phyloP scores from a whole-genome alignment of 2,329 filamentous ascomycete genomes.

The Talaromyces sp. region DNA sequence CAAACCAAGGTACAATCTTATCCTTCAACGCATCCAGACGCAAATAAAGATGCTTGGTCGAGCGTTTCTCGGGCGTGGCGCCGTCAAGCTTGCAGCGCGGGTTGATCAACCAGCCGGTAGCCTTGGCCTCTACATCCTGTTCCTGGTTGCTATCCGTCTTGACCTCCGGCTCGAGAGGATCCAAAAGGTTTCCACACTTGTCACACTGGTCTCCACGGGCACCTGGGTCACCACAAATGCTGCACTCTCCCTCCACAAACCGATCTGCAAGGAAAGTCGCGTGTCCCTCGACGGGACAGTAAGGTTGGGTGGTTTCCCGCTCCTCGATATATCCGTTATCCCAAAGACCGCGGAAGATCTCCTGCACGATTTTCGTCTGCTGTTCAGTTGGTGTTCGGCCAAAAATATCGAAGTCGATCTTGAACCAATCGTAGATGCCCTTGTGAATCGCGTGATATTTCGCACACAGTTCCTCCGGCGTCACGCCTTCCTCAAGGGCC shows the following conservation, averaged over 20 bases:
- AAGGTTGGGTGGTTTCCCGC: slow-evolving; percentile 81
- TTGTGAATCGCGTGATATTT: slow-evolving; percentile 90
- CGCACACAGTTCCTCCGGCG: slow-evolving; percentile 77
- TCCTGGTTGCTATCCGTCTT: slow-evolving; percentile 2
- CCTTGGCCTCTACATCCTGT: slow-evolving; percentile 13
- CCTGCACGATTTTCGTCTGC: slow-evolving; percentile 89
- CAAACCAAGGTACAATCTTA: slow-evolving; percentile 71
- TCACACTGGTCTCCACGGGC: slow-evolving; percentile 72
- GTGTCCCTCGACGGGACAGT: slow-evolving; percentile 61
- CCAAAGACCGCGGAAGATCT: slow-evolving; percentile 82
- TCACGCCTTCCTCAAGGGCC: slow-evolving; percentile 80
- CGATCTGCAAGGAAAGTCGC: slow-evolving; percentile 72
- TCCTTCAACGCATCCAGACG: slow-evolving; percentile 76
- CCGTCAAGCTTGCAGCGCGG: slow-evolving; percentile 86
- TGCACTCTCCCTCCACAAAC: slow-evolving; percentile 49
- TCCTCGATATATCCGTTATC: slow-evolving; percentile 86
- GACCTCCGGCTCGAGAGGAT: slow-evolving; percentile 55
- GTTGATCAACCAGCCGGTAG: slow-evolving; percentile 55
- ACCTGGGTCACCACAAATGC: slow-evolving; percentile 56
- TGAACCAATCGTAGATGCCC: slow-evolving; percentile 93
- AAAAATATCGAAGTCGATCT: slow-evolving; percentile 91
- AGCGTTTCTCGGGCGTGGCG: slow-evolving; percentile 68
- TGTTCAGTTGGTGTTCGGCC: slow-evolving; percentile 83
- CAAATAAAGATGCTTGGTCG: slow-evolving; percentile 91
- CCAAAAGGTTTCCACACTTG: slow-evolving; percentile 66